Conservation (phyloP, 495 filamentous ascomycete species). For the Aspergillus sclerotioniger region DNA sequence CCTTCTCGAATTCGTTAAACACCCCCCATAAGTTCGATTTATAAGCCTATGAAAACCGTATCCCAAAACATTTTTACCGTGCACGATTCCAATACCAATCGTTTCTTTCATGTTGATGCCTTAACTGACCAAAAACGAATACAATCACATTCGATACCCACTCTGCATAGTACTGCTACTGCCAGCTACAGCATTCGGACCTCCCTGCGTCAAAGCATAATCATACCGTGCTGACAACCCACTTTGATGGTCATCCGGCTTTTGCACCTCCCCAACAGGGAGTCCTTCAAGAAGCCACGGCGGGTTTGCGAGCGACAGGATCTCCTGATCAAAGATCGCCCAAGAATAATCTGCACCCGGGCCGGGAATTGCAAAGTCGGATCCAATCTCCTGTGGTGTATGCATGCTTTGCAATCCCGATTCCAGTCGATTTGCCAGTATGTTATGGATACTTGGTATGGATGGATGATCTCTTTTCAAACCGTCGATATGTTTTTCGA, state of each 20-base stretch:
- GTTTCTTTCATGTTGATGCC: too few species aligned
- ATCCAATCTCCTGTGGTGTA: slow-evolving; percentile 31
- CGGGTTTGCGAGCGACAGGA: slow-evolving; percentile 34
- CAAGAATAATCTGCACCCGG: slow-evolving; percentile 30
- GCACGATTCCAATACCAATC: too few species aligned
- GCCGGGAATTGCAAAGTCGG: slow-evolving; percentile 23
- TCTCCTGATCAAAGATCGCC: slow-evolving; percentile 43
- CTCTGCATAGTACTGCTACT: too few species aligned
- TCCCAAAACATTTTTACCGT: too few species aligned
- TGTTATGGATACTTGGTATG: slow-evolving; percentile 31
- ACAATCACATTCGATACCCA: too few species aligned
- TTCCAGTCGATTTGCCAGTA: slow-evolving; percentile 33
- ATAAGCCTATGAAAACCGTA: too few species aligned
- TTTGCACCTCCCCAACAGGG: background rate
- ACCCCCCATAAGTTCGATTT: too few species aligned
- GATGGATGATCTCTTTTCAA: slow-evolving; percentile 31
- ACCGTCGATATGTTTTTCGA: slow-evolving; percentile 36
- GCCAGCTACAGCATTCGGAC: too few species aligned
- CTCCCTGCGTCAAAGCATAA: too few species aligned
- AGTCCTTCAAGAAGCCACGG: slow-evolving; percentile 31
- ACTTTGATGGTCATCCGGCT: background rate
- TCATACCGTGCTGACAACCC: too few species aligned
- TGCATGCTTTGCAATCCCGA: slow-evolving; percentile 40
- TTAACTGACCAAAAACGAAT: too few species aligned
- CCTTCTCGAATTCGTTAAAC: background rate